Evolutionary conservation across 2,329 filamentous ascomycete genomes (phyloP), one percentile per base, ranked within the genome.

Genomic region (Neophaeococcomyces mojaviensis): DNA sequence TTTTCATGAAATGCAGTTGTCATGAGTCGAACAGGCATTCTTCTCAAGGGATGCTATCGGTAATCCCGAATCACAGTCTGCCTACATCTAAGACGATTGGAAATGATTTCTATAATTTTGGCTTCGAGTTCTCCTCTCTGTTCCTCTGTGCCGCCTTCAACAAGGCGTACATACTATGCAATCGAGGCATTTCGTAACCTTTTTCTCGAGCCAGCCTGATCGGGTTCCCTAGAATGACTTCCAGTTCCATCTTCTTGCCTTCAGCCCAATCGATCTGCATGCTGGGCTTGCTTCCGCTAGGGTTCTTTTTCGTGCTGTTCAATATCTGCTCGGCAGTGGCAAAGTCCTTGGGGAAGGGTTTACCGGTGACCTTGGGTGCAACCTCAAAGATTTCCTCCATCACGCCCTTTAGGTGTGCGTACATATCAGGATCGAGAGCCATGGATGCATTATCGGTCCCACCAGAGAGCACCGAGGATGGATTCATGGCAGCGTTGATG

Each of bases 401-500:
- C 20, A 86, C 73, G 16, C 74, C 81, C 15, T 72, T 66, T 7
- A 86, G 63, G 60, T 86, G 82, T 18, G 64, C 61, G 36, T 75
- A 71, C 32, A 86, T 65, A 58, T 86, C 81, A 0, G 75, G 62
- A 55, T 86, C 82, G 10, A 66, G 64, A 4, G 78, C 71, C 78
- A 87, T 85, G 50, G 76, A 74, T 37, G 78, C 74, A 58, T 86
- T 86, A 44, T 78, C 74, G 2, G 73, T 68, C 1, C 81, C 80
- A 10, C 80, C 79, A 1, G 76, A 77, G 0, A 87, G 71, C 6
- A 86, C 81, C 2, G 82, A 79, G 1, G 78, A 81, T 0, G 83
- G 82, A 64, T 87, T 87, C 74, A 86, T 84, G 42, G 80, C 78
- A 0, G 82, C 80, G 62, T 87, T 87, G 68, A 87, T 86, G 56